Conservation (phyloP, 805 yeast species). For the Tetrapisispora arboricola region DNA sequence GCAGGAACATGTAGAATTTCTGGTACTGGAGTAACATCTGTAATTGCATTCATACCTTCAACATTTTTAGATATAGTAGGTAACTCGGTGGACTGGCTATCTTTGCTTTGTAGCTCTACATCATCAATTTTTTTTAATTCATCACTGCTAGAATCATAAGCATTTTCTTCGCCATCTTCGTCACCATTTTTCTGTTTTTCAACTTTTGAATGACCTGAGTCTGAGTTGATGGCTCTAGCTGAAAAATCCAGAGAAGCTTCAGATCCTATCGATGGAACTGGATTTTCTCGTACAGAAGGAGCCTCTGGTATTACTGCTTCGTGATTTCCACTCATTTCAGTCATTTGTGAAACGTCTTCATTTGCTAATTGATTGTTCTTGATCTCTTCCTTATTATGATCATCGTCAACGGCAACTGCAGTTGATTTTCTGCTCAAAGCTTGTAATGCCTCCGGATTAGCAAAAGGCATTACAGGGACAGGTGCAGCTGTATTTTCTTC, state of each 20-base stretch:
- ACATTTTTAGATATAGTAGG: too few relatives aligned
- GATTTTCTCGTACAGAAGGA: neutral
- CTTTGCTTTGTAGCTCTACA: neutral
- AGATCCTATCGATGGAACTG: neutral
- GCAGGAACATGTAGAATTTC: too few relatives aligned
- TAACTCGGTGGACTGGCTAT: too few relatives aligned
- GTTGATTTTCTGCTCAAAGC: slow-evolving; percentile 13
- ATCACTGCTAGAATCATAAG: neutral
- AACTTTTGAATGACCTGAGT: too few relatives aligned
- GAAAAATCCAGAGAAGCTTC: too few relatives aligned
- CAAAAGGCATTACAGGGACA: slow-evolving; percentile 46
- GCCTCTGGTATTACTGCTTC: neutral
- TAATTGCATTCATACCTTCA: too few relatives aligned
- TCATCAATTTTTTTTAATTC: neutral
- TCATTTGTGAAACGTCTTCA: too few relatives aligned
- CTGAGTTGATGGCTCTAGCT: too few relatives aligned
- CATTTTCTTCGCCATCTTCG: neutral
- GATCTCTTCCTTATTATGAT: neutral
- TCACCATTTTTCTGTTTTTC: too few relatives aligned
- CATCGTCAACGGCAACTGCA: slow-evolving; percentile 6
- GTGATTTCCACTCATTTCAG: too few relatives aligned
- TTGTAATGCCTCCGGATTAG: slow-evolving; percentile 30
- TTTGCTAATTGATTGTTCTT: neutral
- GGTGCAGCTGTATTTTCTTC: slow-evolving; percentile 24
- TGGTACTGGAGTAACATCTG: too few relatives aligned